Evolutionary conservation across 768 basidiomycete species (phyloP), one percentile per base, ranked within the genome.

Genomic region (Dacryopinax spathularia): DNA sequence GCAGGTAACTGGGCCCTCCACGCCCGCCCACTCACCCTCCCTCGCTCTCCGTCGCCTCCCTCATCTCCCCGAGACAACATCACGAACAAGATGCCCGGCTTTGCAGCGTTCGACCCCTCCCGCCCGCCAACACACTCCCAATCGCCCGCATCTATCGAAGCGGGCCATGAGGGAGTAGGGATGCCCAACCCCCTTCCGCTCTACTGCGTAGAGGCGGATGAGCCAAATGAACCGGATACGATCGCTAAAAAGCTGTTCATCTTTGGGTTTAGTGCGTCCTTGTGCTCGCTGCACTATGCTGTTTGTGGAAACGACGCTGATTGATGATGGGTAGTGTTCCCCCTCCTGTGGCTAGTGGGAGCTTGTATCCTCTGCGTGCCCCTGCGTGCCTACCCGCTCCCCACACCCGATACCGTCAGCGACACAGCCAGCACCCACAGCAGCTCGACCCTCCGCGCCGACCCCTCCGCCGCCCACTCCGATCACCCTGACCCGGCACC

Each of bases 301-400:
- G 10, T n/a, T n/a, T n/a, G n/a, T n/a, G n/a, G n/a, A n/a, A n/a
- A n/a, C 13, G 25, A 9, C 6, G 29, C 13, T 10, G 6, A 20
- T 29, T 25, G 29, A 56, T 29, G 31, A 18, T 13, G 48, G 4
- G 9, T 29, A 56, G 48, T 56, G 48, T 56, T 56, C 48, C 48
- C 48, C 10, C 20, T 56, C 9, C 25, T 56, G 48, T 56, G 48
- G 48, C 48, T 56, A 22, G 48, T 56, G 25, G 48, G 48, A 13
- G 48, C 48, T 15, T 56, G 48, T 29, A 56, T 56, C 48, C 48
- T 56, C 48, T 56, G 48, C 48, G 25, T 56, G 3, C 48, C 48
- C 13, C 48, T 56, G 48, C 48, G 29, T 29, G 48, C 48, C 15
- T 56, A 56, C 25, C 48, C 48, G 48, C 48, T 56, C 13, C 48